Conservation (phyloP, 495 filamentous ascomycete species). For the Hyaloscypha bicolor region DNA sequence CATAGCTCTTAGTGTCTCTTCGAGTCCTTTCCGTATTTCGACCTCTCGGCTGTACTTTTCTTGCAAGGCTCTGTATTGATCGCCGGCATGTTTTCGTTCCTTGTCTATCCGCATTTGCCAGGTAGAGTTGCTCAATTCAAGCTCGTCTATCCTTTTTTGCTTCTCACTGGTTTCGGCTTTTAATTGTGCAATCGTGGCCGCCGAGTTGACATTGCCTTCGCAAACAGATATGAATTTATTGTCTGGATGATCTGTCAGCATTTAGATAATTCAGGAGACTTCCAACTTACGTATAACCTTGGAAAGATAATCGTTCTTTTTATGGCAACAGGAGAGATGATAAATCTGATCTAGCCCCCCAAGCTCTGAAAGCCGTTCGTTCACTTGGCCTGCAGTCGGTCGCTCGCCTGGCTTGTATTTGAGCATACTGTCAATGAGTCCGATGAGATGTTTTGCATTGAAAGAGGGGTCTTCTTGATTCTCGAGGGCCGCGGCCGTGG, state of each 20-base stretch:
- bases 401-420: constrained; percentile 29
- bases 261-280: background rate
- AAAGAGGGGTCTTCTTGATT: constrained; percentile 39
- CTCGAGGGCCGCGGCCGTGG: constrained; percentile 28
- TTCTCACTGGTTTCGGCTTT: constrained; percentile 29
- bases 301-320: constrained; percentile 25
- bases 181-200: background rate
- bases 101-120: constrained; percentile 15
- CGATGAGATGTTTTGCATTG: constrained; percentile 38
- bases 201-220: constrained; percentile 9
- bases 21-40: constrained; percentile 7
- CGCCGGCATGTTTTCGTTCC: constrained; percentile 8
- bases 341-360: constrained; percentile 47
- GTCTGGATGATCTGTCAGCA: constrained; percentile 6
- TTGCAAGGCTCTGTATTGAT: constrained; percentile 16
- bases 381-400: constrained; percentile 37
- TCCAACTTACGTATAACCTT: constrained; percentile 34
- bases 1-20: constrained; percentile 8
- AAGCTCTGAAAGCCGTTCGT: constrained; percentile 38
- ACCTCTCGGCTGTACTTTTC: constrained; percentile 18
- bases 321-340: constrained; percentile 43
- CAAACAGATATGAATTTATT: constrained; percentile 5
- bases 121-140: constrained; percentile 27
- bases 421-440: constrained; percentile 40
- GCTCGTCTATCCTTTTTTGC: constrained; percentile 33